Conservation (phyloP, 176 grass and related monocot species). For the Triticum dicoccoides region DNA sequence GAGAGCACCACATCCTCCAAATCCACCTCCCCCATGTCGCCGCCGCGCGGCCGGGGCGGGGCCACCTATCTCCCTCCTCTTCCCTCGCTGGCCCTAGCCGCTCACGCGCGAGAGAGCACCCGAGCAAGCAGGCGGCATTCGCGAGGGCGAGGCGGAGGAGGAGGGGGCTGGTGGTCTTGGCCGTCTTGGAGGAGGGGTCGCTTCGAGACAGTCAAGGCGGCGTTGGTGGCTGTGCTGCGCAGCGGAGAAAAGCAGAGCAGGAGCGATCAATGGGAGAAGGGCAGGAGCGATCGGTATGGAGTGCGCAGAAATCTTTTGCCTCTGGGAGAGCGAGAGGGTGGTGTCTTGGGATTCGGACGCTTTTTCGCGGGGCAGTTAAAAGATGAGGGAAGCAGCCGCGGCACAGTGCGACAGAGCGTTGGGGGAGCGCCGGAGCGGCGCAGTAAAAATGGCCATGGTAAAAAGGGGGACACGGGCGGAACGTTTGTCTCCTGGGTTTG, state of each 20-base stretch:
- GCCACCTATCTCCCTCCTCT: too few relatives aligned
- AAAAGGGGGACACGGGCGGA: too few relatives aligned
- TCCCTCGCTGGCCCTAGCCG: background rate
- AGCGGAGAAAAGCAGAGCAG: background rate
- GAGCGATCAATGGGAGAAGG: background rate
- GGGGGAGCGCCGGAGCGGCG: too few relatives aligned
- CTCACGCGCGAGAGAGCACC: background rate
- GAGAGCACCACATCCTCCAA: slow-evolving; percentile 50
- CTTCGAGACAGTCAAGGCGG: background rate
- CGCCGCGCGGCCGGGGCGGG: too few relatives aligned
- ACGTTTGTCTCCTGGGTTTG: too few relatives aligned
- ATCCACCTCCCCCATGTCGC: background rate
- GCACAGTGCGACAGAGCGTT: too few relatives aligned
- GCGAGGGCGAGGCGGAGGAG: background rate
- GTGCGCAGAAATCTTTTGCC: background rate
- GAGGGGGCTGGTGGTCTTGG: background rate
- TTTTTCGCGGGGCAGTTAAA: too few relatives aligned
- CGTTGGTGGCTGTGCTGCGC: background rate
- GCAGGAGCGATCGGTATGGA: background rate
- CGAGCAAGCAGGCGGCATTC: background rate
- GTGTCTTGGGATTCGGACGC: too few relatives aligned
- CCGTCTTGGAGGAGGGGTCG: background rate
- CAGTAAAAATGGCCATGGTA: too few relatives aligned
- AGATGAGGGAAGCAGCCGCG: too few relatives aligned
- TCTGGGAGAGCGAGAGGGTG: too few relatives aligned